phyloP scores from a whole-genome alignment of 108 stramenopile species.

The Discostella pseudostelligera region DNA sequence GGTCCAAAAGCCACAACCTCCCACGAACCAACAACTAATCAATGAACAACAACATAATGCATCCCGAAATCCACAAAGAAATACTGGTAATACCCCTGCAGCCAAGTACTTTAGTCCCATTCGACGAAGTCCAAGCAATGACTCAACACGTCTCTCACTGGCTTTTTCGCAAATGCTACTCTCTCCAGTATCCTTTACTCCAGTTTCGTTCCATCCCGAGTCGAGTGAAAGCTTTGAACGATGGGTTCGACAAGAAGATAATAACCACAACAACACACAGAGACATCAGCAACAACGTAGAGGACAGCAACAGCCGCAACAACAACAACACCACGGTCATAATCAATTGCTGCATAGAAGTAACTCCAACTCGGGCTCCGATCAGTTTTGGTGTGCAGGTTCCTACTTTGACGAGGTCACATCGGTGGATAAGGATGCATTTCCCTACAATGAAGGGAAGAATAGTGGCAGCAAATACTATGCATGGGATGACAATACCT shows the following conservation, averaged over 20 bases:
- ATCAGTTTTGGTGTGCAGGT: slow-evolving; percentile 10
- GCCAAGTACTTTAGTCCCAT: background rate
- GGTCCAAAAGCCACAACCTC: background rate
- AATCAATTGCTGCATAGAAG: background rate
- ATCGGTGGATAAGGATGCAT: background rate
- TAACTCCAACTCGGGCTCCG: slow-evolving; percentile 2
- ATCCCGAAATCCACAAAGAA: background rate
- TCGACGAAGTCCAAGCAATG: slow-evolving; percentile 6
- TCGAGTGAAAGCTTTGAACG: slow-evolving; percentile 1
- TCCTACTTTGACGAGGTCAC: slow-evolving; percentile 29
- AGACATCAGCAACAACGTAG: background rate
- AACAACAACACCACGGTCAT: background rate
- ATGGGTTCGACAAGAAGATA: background rate
- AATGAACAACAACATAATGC: background rate
- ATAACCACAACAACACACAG: background rate
- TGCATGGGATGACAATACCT: background rate
- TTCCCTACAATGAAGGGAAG: background rate
- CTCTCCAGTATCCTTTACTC: slow-evolving; percentile 28
- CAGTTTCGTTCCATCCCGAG: slow-evolving; percentile 25
- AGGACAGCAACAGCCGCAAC: background rate
- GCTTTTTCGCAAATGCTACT: slow-evolving; percentile 34
- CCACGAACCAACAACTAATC: background rate
- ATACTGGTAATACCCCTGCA: background rate
- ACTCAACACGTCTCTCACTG: slow-evolving; percentile 9
- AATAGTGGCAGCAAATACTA: background rate